Base-by-base conservation (phyloP, 352 stramenopile genomes). In the Globisporangium okanoganense region DNA sequence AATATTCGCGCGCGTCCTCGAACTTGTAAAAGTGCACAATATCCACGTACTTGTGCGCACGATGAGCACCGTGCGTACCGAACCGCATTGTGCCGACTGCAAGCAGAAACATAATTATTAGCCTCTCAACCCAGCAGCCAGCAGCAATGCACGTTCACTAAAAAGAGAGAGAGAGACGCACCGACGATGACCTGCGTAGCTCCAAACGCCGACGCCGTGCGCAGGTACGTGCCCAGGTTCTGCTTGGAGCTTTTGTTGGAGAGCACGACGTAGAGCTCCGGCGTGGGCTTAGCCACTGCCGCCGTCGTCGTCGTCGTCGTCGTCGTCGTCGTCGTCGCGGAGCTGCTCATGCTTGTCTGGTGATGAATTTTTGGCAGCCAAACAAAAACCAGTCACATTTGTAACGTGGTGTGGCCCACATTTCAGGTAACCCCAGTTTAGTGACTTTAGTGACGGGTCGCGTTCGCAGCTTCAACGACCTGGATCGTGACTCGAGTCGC, bases 21-120 rank as follows among this genome's bases (percentile, higher is more conserved):
- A 86, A 88, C 50, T 86, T 75, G 69, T 90, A 87, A 25, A 91
- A 79, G 14, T 88, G 78, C 49, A 88, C 72, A 6, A 90, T 67
- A 18, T 90, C 72, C 44, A 93, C 81, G 58, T 90, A 91, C 68
- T 93, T 93, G 50, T 93, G 83, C 35, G 83, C 83, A 44, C 81
- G 79, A 40, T 93, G 83, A 0, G 79, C 81, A 56, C 83, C 83
- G 57, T 91, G 81, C 41, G 83, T 93, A 16, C 81, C 81, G 59
- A 89, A 93, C n/a, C 83, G 81, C 57, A 83, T 69, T 27, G 78
- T 88, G 13, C 83, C 83, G 16, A 93, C 83, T 92, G 62, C 43
- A n/a, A 31, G 38, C 33, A 33, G 24, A 4, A 33, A 5, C 24
- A 52, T 41, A 33, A n/a, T 14, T 16, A 27, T 38, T 4, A 51